phyloP scores from a whole-genome alignment of 2,329 filamentous ascomycete species.

The Plectosphaerella cucumerina region DNA sequence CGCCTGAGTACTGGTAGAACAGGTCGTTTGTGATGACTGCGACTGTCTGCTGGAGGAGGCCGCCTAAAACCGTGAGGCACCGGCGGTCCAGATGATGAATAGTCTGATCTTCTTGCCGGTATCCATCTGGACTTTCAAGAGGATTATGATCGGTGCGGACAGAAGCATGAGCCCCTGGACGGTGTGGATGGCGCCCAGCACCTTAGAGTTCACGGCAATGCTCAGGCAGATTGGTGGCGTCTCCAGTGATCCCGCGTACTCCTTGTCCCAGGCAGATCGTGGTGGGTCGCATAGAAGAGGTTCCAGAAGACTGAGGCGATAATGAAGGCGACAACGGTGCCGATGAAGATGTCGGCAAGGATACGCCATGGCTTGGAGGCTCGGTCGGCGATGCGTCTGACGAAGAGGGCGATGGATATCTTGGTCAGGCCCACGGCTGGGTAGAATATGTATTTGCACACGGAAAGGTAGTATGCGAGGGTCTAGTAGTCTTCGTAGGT shows the following conservation, averaged over 20 bases:
- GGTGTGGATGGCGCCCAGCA: slow-evolving; percentile 24
- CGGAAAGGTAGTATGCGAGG: slow-evolving; percentile 17
- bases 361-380: slow-evolving; percentile 21
- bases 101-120: slow-evolving; percentile 19
- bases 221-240: slow-evolving; percentile 14
- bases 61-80: slow-evolving; percentile 20
- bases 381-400: slow-evolving; percentile 27
- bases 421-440: slow-evolving; percentile 27
- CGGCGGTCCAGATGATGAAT: slow-evolving; percentile 22
- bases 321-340: slow-evolving; percentile 20
- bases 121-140: slow-evolving; percentile 24
- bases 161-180: slow-evolving; percentile 24
- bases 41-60: slow-evolving; percentile 18
- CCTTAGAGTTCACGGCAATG: slow-evolving; percentile 12
- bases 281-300: slow-evolving; percentile 22
- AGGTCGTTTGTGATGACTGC: slow-evolving; percentile 4
- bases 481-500: slow-evolving; percentile 25
- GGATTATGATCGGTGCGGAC: slow-evolving; percentile 21
- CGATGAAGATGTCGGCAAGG: slow-evolving; percentile 25
- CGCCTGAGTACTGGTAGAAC: slow-evolving; percentile 14
- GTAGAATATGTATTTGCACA: slow-evolving; percentile 21
- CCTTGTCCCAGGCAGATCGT: slow-evolving; percentile 19
- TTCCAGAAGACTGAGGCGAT: slow-evolving; percentile 23
- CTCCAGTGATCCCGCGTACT: slow-evolving; percentile 16
- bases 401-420: slow-evolving; percentile 29